Conservation (phyloP, 148 eudicot species). For the Rhododendron griersonianum region DNA sequence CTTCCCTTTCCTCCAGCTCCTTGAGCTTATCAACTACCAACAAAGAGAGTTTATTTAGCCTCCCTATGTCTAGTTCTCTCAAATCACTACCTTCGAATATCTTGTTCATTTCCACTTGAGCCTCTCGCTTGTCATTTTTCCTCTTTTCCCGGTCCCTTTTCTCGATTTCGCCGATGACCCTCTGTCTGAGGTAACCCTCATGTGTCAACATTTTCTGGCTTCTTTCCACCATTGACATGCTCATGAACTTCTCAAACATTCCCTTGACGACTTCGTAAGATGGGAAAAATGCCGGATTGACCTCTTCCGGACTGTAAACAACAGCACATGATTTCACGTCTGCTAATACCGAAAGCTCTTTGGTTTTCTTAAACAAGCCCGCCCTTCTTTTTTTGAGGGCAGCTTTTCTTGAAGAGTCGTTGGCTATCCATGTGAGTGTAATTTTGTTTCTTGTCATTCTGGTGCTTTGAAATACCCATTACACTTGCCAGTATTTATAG, state of each 20-base stretch:
- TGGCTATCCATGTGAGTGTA: not conserved
- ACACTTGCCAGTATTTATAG: not conserved
- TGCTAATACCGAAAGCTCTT: conserved; percentile 16
- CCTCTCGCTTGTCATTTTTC: not conserved
- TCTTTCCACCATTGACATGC: conserved; percentile 3
- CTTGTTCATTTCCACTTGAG: not conserved
- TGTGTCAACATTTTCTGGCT: conserved; percentile 13
- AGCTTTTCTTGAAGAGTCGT: conserved; percentile 11
- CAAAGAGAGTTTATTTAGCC: not conserved
- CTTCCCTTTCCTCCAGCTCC: not conserved
- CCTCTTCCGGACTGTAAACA: conserved; percentile 6
- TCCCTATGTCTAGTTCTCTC: not conserved
- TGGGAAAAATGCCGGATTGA: conserved; percentile 6
- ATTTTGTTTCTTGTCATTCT: conserved; percentile 14
- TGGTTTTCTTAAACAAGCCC: conserved; percentile 21
- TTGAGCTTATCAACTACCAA: not conserved
- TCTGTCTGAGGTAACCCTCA: conserved; percentile 16
- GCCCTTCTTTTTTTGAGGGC: conserved; percentile 12
- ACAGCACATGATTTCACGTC: conserved; percentile 11
- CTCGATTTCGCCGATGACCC: not conserved
- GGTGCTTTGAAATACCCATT: not conserved
- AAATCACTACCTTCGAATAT: not conserved
- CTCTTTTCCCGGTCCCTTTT: not conserved
- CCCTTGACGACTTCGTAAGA: not conserved
- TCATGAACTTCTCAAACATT: conserved; percentile 9